Base-by-base conservation (phyloP, 306 rosid genomes). In the Cucurbita pepo region DNA sequence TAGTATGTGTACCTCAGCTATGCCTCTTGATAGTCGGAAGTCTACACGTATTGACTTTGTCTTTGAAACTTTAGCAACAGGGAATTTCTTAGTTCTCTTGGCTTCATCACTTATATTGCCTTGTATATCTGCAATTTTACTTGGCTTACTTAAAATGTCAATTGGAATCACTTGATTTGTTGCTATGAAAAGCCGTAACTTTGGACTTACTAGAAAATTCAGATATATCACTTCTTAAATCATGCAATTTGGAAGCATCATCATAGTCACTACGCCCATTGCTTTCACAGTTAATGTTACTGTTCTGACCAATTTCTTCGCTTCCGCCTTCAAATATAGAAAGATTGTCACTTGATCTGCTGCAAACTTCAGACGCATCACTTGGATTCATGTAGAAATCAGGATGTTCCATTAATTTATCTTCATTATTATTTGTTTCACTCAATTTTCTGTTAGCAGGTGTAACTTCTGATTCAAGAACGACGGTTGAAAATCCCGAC, bases 21-120 rank as follows among this genome's bases (percentile, higher is more conserved):
- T 94, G 56, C 96, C 98, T 82, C 95, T 89, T 69, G 98, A 90
- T 66, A 94, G 90, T 79, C 97, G 90, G 71, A 94, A 89, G 86
- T 94, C 98, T 77, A 94, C 92, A 80, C 89, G 89, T 57, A 91
- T 83, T 22, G 99, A 94, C 80, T 87, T 94, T 40, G 90, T 37
- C 82, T 85, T 91, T 79, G 97, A 89, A 80, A 89, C 74, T 79
- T 84, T 86, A 77, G 95, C 78, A 79, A 89, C 90, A 45, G 81
- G 83, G 74, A 90, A 91, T 84, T 90, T 93, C 58, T 90, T 90
- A 76, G 80, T 82, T 84, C 72, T 82, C 85, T 83, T 90, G 76
- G 86, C 75, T 62, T 89, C 95, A 0, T 88, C 89, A 43, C 72
- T 83, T 56, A 83, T 73, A 72, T 76, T 85, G 67, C 66, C 58